These are phyloP conservation scores for Vigna unguiculata DNA, from an alignment of 306 rosid species.

Conservation along the genomic window DNA sequence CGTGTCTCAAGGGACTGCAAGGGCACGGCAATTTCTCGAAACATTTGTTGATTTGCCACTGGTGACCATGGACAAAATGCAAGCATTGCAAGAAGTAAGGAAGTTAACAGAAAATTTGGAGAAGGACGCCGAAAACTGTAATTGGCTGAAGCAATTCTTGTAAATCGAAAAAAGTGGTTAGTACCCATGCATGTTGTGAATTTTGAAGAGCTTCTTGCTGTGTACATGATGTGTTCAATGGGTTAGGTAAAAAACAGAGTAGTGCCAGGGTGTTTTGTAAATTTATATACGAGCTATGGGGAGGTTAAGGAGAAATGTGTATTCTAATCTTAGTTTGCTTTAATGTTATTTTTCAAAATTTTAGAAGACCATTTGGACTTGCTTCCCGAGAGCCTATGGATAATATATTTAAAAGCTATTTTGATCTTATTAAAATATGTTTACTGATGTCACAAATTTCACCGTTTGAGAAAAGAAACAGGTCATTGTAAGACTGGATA, in stretches of 20 bases:
- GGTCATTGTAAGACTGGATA: slow-evolving; percentile 9
- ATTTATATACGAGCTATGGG: slow-evolving; percentile 10
- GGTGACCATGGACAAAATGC: slow-evolving; percentile 72
- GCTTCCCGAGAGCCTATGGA: neutral
- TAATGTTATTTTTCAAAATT: slow-evolving; percentile 21
- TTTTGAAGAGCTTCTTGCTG: slow-evolving; percentile 47
- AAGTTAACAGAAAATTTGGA: slow-evolving; percentile 71
- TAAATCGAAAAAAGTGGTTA: slow-evolving; percentile 40
- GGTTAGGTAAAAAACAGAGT: slow-evolving; percentile 19
- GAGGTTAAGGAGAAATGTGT: slow-evolving; percentile 32
- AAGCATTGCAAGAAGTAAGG: slow-evolving; percentile 66
- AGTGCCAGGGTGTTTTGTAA: slow-evolving; percentile 24
- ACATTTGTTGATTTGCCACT: slow-evolving; percentile 76
- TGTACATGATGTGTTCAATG: slow-evolving; percentile 40
- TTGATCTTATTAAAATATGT: neutral
- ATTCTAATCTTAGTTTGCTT: slow-evolving; percentile 31
- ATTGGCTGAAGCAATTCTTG: slow-evolving; percentile 83
- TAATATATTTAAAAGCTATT: slow-evolving; percentile 30
- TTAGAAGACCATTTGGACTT: neutral
- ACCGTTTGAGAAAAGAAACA: neutral
- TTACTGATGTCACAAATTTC: neutral
- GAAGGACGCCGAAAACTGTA: slow-evolving; percentile 71
- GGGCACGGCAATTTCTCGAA: slow-evolving; percentile 74
- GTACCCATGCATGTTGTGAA: slow-evolving; percentile 39
- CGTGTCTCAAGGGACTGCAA: slow-evolving; percentile 71